Evolutionary conservation across 148 eudicot genomes (phyloP).

Genomic region (Rhododendron henanense): DNA sequence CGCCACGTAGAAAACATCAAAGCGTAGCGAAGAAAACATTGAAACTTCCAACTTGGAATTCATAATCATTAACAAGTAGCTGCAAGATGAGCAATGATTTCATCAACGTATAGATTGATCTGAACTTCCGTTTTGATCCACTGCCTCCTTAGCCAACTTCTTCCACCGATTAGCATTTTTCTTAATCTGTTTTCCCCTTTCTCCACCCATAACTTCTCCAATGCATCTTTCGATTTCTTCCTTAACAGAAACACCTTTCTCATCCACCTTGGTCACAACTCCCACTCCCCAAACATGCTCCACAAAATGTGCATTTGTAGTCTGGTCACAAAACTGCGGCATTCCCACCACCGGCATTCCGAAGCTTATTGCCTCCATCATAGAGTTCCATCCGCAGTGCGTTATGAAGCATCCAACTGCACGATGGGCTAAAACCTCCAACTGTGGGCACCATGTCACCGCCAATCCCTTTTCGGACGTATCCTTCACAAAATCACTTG

Average conservation of each 20-base stretch:
- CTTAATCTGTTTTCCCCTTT: not conserved
- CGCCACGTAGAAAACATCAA: too few species aligned
- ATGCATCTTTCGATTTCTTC: not conserved
- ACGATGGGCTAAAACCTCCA: constrained; percentile 23
- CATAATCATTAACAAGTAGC: too few species aligned
- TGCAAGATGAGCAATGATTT: too few species aligned
- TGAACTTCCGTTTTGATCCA: not conserved
- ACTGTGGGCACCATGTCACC: constrained; percentile 33
- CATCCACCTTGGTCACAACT: constrained; percentile 23
- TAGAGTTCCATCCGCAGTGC: constrained; percentile 42
- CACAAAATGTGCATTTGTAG: constrained; percentile 31
- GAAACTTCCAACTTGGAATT: too few species aligned
- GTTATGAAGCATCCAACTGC: constrained; percentile 37
- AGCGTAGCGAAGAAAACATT: too few species aligned
- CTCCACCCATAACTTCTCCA: constrained; percentile 1
- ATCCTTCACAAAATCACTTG: constrained; percentile 23
- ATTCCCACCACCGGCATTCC: constrained; percentile 5
- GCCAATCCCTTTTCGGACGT: constrained; percentile 24
- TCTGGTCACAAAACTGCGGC: constrained; percentile 35
- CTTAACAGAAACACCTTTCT: not conserved
- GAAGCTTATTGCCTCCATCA: constrained; percentile 24
- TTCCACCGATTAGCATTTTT: constrained; percentile 1
- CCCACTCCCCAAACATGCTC: constrained; percentile 19
- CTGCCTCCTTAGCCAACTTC: not conserved
- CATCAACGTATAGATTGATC: not conserved